Evolutionary conservation across 1,284 basidiomycete species (phyloP), one percentile per base, ranked within the genome.

Genomic region (Irpex sp.): DNA sequence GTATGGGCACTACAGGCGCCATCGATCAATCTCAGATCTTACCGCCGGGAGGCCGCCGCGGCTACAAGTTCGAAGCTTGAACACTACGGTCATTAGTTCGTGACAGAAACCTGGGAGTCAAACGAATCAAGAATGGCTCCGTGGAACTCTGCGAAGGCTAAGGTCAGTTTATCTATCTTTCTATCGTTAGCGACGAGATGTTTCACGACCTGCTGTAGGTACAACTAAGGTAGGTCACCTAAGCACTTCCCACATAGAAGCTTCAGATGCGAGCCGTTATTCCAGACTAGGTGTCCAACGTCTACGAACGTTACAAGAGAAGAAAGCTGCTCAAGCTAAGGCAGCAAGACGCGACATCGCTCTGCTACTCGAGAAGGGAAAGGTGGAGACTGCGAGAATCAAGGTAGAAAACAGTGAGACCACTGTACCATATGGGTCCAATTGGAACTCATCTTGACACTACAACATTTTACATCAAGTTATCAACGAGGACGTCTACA

Each of bases 241-340:
- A 54, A 56, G 60, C 53, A 26, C 21, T n/a, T 26, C 54, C 65
- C 50, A 47, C 46, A 46, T 26, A n/a, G 37, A 31, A 53, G 36
- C 37, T 19, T 54, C 21, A 7, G 15, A 26, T 35, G 15, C 21
- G 49, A 8, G 7, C 13, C 33, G n/a, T 21, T 55, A 26, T 51
- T 9, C 17, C 68, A 95, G 93, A 66, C 84, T 98, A 56, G 93
- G 95, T 2, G 90, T 97, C 35, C 95, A 98, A 76, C 88, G 96
- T 5, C 81, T 97, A 59, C 85, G 93, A 59, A 94, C 92, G 37
- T 79, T 97, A 2, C 94, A 97, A 71, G 92, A 95, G 78, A 98
- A 98, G 84, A 95, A 93, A 78, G 87, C 91, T 67, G 94, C 95
- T 0, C 88, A 97, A 64, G 94, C 95, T 0, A 98, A 98, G 78